These are phyloP conservation scores for Psilocybe subaeruginosa DNA, from an alignment of 768 basidiomycete genomes.

Conservation along the genomic window DNA sequence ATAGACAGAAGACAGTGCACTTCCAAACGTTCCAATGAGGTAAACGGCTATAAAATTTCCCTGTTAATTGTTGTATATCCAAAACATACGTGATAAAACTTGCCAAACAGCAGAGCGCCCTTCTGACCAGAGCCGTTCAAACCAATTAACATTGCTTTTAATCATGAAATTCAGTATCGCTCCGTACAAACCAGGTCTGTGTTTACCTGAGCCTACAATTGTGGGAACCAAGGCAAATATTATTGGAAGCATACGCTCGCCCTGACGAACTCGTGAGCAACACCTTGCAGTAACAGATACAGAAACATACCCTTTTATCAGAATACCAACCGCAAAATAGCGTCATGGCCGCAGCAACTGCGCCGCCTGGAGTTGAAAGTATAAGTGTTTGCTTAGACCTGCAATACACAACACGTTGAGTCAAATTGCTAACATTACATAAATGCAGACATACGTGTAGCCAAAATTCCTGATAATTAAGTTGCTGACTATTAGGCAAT, in stretches of 20 bases:
- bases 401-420: background rate
- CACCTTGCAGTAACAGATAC: background rate
- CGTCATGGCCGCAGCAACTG: conserved; percentile 48
- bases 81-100: conserved; percentile 1
- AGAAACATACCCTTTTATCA: conserved; percentile 52
- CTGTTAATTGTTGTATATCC: background rate
- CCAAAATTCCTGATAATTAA: conserved; percentile 66
- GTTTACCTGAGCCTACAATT: conserved; percentile 55
- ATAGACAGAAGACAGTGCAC: conserved; percentile 60
- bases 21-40: conserved; percentile 58
- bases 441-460: conserved; percentile 48
- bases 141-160: conserved; percentile 53
- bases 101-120: conserved; percentile 59
- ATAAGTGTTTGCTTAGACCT: conserved; percentile 66
- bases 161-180: background rate
- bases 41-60: conserved; percentile 41
- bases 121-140: conserved; percentile 51
- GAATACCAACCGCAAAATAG: conserved; percentile 66
- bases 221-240: conserved; percentile 60
- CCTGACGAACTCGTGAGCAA: conserved; percentile 28
- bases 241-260: conserved; percentile 64
- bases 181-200: background rate
- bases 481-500: conserved; percentile 50
- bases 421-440: background rate
- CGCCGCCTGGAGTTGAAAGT: conserved; percentile 58